A percentile compares a stretch with the other conserved stretches of the same genome.
These are phyloP conservation scores for Leptographium lundbergii DNA, from an alignment of 2,329 filamentous ascomycete species.

Conservation along the genomic window DNA sequence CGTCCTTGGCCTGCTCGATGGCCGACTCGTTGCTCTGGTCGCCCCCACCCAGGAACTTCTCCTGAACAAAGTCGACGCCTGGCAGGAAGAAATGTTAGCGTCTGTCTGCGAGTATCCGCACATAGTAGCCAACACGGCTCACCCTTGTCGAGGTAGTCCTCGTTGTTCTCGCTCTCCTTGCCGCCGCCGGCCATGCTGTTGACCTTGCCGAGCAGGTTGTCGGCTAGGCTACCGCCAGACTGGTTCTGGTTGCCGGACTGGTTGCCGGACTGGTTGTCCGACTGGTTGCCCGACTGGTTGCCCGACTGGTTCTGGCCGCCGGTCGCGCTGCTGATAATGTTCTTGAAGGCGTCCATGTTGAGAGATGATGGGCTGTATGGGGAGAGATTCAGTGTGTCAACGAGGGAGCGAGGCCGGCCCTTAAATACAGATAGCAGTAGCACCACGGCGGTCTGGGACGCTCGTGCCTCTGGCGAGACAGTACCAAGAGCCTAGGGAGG, in stretches of 20 bases:
- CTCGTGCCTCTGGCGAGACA: background rate
- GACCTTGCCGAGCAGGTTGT: conserved; percentile 55
- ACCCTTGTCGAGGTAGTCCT: conserved; percentile 77
- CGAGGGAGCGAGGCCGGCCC: background rate
- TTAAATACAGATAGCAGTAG: background rate
- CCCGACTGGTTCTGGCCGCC: conserved; percentile 17
- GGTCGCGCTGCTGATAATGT: conserved; percentile 23
- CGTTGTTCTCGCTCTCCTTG: conserved; percentile 63
- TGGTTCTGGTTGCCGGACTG: conserved; percentile 11
- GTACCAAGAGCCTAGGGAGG: background rate
- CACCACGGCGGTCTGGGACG: background rate
- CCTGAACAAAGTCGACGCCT: conserved; percentile 70
- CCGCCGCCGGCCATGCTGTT: conserved; percentile 64
- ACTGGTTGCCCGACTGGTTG: conserved; percentile 4
- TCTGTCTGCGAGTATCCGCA: background rate
- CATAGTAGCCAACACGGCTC: background rate
- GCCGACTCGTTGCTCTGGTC: conserved; percentile 60
- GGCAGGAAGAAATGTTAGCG: background rate
- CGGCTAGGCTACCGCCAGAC: conserved; percentile 22
- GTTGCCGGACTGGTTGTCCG: conserved; percentile 10
- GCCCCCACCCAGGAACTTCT: conserved; percentile 59
- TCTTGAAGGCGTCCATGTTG: conserved; percentile 45
- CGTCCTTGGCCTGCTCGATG: conserved; percentile 72
- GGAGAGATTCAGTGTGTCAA: background rate
- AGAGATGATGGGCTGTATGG: background rate